Conservation (phyloP, 129 eudicot species). For the Solidago caesia region DNA sequence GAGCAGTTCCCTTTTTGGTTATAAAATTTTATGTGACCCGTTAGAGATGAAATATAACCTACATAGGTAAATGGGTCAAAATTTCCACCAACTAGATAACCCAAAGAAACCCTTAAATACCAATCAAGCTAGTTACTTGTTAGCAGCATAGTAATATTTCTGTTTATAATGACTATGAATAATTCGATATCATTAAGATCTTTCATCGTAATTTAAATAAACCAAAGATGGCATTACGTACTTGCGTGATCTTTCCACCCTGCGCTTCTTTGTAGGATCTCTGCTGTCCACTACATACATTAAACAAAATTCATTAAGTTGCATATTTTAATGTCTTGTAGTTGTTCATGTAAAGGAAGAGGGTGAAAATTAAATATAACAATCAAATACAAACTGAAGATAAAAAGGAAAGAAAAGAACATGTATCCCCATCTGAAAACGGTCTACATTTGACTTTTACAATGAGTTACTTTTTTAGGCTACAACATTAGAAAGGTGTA, state of each 20-base stretch:
- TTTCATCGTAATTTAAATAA: conserved; percentile 5
- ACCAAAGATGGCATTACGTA: conserved; percentile 38
- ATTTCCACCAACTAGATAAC: not conserved
- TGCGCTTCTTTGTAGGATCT: conserved; percentile 77
- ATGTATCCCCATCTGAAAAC: not conserved
- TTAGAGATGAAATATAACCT: not conserved
- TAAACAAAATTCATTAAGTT: not conserved
- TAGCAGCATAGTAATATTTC: not conserved
- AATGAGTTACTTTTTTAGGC: not conserved
- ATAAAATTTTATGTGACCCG: not conserved
- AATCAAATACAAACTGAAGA: not conserved
- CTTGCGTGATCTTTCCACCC: conserved; percentile 85
- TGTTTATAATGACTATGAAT: not conserved
- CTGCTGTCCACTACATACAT: conserved; percentile 59
- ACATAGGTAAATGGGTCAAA: not conserved
- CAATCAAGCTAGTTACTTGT: not conserved
- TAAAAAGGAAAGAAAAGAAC: not conserved
- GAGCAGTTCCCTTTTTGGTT: not conserved
- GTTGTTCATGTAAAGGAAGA: conserved; percentile 3
- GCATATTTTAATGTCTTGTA: not conserved
- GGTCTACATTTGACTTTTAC: not conserved
- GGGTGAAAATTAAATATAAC: not conserved
- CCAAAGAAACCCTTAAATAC: not conserved
- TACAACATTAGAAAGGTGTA: not conserved
- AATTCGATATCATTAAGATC: not conserved